A percentile compares a stretch with the other conserved stretches of the same genome.
These are phyloP conservation scores for Colletotrichum sp. DNA, from an alignment of 2,329 filamentous ascomycete genomes.

Conservation along the genomic window DNA sequence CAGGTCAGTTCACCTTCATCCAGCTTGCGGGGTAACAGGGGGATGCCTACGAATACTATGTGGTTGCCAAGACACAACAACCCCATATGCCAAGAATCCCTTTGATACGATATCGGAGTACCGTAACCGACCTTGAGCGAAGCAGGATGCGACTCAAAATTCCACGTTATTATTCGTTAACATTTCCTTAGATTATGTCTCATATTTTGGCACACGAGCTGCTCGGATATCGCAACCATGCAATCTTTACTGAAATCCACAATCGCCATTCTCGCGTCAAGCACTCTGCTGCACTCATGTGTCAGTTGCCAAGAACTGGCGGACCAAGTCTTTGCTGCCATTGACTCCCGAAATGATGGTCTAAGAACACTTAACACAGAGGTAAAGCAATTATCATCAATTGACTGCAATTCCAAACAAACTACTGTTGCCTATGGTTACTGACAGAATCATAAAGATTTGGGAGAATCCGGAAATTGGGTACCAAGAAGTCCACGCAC, in stretches of 20 bases:
- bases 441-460: background rate
- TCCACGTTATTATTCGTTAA: no score
- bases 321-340: background rate
- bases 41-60: background rate
- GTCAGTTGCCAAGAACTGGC: background rate
- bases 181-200: no score
- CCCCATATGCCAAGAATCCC: background rate
- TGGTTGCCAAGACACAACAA: background rate
- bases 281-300: accelerated
- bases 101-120: background rate
- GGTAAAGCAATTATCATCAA: background rate
- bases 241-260: background rate
- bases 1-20: background rate
- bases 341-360: background rate
- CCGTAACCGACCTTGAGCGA: no score
- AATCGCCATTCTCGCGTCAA: background rate
- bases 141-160: no score
- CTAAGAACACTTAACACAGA: background rate
- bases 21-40: background rate
- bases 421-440: no score
- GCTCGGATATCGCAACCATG: accelerated
- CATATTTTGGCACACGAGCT: no score
- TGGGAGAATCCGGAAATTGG: background rate
- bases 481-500: constrained; percentile 46
- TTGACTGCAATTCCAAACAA: accelerated